These are phyloP conservation scores for Cinnamomum micranthum DNA, from an alignment of 164 flowering plant species.

Conservation along the genomic window DNA sequence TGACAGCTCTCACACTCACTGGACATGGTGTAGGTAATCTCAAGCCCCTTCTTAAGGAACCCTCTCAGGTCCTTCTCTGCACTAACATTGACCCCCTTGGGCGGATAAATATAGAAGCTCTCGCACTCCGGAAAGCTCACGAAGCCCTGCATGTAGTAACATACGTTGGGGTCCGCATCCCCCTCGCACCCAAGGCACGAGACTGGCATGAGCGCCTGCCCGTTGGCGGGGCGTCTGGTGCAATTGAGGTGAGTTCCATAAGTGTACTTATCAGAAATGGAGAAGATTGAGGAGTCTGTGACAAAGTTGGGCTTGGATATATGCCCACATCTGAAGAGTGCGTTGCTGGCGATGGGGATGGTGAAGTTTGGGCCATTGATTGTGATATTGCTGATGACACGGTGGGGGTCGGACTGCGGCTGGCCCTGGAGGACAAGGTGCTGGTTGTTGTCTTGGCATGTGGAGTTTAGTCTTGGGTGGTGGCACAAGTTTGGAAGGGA, in stretches of 20 bases:
- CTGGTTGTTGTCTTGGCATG: slow-evolving; percentile 5
- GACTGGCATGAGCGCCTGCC: not conserved
- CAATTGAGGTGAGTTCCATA: slow-evolving; percentile 4
- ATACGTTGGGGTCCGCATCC: not conserved
- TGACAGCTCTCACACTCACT: slow-evolving; percentile 4
- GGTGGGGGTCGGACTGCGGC: not conserved
- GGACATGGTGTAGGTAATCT: slow-evolving; percentile 3
- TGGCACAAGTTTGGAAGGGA: not conserved
- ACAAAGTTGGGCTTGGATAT: not conserved
- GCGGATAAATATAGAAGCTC: not conserved
- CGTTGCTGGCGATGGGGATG: not conserved
- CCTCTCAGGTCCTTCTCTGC: slow-evolving; percentile 4
- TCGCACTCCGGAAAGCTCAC: not conserved
- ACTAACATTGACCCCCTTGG: not conserved
- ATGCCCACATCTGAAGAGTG: slow-evolving; percentile 4
- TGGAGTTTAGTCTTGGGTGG: not conserved
- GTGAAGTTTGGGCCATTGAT: not conserved
- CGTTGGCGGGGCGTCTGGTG: not conserved
- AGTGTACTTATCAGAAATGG: not conserved
- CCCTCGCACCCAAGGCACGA: slow-evolving; percentile 6
- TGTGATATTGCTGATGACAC: slow-evolving; percentile 2
- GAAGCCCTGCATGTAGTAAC: slow-evolving; percentile 8
- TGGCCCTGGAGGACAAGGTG: not conserved
- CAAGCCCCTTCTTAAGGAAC: not conserved
- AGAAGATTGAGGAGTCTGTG: not conserved